Base-by-base conservation (phyloP, 2,329 filamentous ascomycete genomes). In the Aureobasidium sp. region DNA sequence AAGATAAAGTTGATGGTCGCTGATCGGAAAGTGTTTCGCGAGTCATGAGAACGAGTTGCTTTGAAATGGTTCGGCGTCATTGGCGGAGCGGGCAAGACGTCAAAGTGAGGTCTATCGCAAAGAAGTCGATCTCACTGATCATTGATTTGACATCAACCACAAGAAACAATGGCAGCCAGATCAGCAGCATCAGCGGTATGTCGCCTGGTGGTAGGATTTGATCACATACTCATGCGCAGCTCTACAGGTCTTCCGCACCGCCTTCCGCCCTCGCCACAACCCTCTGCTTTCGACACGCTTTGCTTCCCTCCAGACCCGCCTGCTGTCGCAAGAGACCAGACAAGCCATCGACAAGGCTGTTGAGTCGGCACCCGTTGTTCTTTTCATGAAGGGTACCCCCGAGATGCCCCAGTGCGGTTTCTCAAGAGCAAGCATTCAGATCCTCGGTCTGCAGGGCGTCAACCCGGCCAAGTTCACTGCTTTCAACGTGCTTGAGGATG, bases 371-470 rank as follows among this genome's bases (percentile, higher is more conserved):
- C 93, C 93, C 2, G 93, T 99, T 0, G 94, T 99, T 0, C 82
- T 99, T 63, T 99, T 99, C 82, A 99, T 99, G 94, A 99, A 99
- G 81, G 94, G 94, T 64, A 97, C 94, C 1, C 94, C 94, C 63
- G 92, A 97, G 78, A 90, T 86, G 65, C 94, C 94, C 24, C 92
- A 97, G 76, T 99, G 94, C 77, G 94, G 94, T 50, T 99, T 97
- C 82, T 97, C 93, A 63, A 86, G 92, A 70, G 93, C 93, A 61
- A 91, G 85, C 73, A 96, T 99, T 74, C 92, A 97, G 81, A 92
- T 99, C 70, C 82, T 99, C 66, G 91, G 93, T 63, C 78, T 97
- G 71, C 93, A 99, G 78, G 94, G 94, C 66, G 92, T 99, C 65
- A 90, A 97, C 78, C 94, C 55, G 32, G 82, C 84, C 67, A 97